A percentile compares a stretch with the other conserved stretches of the same genome.
phyloP scores from a whole-genome alignment of 768 basidiomycete genomes.

The Mycena vitilis region DNA sequence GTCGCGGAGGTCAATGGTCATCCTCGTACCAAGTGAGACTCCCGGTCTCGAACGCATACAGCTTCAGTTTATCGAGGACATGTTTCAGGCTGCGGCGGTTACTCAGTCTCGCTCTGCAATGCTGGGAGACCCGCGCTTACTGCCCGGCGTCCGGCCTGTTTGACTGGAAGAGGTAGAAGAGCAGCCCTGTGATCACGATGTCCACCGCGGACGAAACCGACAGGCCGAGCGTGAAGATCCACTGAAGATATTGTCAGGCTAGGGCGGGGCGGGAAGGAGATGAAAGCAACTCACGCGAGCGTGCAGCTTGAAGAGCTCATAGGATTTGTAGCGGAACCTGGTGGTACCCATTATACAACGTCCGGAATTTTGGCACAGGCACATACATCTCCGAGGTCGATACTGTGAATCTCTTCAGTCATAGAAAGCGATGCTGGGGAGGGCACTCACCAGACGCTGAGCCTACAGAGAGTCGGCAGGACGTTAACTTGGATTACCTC shows the following conservation, averaged over 20 bases:
- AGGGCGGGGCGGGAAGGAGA: background rate
- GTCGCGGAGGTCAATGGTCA: background rate
- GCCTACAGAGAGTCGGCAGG: slow-evolving; percentile 3
- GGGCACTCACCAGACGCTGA: slow-evolving; percentile 31
- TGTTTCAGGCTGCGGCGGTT: slow-evolving; percentile 52
- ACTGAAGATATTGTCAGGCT: slow-evolving; percentile 45
- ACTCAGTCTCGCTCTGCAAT: background rate
- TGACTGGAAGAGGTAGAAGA: slow-evolving; percentile 55
- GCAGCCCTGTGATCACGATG: slow-evolving; percentile 58
- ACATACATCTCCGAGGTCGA: slow-evolving; percentile 30
- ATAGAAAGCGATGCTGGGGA: background rate
- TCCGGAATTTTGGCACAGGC: background rate
- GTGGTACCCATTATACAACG: background rate
- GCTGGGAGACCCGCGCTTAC: slow-evolving; percentile 41
- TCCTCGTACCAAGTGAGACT: slow-evolving; percentile 56
- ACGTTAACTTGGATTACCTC: background rate
- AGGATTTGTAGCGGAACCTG: slow-evolving; percentile 46
- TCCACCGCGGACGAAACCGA: slow-evolving; percentile 62
- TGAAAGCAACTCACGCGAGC: slow-evolving; percentile 38
- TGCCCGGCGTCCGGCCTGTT: slow-evolving; percentile 52
- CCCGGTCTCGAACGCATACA: slow-evolving; percentile 66
- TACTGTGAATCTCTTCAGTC: background rate
- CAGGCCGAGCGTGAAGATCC: slow-evolving; percentile 66
- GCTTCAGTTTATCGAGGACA: slow-evolving; percentile 58
- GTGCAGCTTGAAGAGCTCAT: slow-evolving; percentile 37